Conservation (phyloP, 2,329 filamentous ascomycete genomes). For the Talaromyces sp. region DNA sequence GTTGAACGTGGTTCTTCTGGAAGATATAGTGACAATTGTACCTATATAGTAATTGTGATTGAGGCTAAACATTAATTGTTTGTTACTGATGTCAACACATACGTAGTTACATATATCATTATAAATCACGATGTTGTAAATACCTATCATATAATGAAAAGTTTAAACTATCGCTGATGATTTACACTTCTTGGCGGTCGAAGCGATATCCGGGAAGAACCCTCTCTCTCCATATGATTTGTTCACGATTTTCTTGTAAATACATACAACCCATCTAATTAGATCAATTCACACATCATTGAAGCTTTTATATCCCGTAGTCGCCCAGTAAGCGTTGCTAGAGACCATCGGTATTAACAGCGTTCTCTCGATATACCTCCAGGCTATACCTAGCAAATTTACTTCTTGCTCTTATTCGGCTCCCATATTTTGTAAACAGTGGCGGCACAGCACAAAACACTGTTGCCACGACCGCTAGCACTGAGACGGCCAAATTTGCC, state of each 20-base stretch:
- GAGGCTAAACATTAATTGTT: not conserved
- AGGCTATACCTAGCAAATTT: constrained; percentile 31
- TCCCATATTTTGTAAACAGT: constrained; percentile 34
- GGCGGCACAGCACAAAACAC: constrained; percentile 33
- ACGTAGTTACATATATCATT: not conserved
- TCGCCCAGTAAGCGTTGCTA: not conserved
- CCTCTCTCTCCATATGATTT: not conserved
- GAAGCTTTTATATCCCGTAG: not conserved
- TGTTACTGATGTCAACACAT: not conserved
- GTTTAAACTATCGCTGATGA: not conserved
- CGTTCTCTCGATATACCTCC: constrained; percentile 21
- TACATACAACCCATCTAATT: not conserved
- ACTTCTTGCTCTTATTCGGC: constrained; percentile 29
- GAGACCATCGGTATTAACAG: constrained; percentile 13
- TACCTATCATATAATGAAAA: not conserved
- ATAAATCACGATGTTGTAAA: not conserved
- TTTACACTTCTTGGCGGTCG: not conserved
- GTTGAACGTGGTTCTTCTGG: not conserved
- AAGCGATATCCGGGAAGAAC: not conserved
- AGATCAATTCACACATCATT: not conserved
- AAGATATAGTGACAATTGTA: not conserved
- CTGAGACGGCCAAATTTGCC: constrained; percentile 33
- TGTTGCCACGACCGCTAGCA: constrained; percentile 38
- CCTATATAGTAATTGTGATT: not conserved
- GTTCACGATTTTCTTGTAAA: not conserved